These are phyloP conservation scores for Pisolithus tinctorius DNA, from an alignment of 768 basidiomycete species.

Conservation along the genomic window DNA sequence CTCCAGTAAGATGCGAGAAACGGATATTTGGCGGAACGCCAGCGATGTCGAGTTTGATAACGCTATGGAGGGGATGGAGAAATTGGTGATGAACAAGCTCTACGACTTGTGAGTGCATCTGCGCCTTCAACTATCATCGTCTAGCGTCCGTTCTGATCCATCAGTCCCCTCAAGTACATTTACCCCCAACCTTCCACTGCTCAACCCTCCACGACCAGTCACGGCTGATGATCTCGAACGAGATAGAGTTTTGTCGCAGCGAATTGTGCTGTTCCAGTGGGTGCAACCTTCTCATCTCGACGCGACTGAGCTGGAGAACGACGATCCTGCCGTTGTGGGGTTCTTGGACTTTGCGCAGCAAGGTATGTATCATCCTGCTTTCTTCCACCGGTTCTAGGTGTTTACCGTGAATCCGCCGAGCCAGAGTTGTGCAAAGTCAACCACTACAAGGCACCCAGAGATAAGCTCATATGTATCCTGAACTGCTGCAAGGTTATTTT, in stretches of 20 bases:
- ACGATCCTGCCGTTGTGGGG: constrained; percentile 43
- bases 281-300: constrained; percentile 85
- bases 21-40: constrained; percentile 76
- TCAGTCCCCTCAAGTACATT: constrained; percentile 60
- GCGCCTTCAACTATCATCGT: background rate
- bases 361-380: constrained; percentile 50
- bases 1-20: constrained; percentile 74
- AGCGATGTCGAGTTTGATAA: constrained; percentile 88
- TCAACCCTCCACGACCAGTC: constrained; percentile 64
- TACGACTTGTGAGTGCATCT: constrained; percentile 80
- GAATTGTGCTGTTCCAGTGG: constrained; percentile 90
- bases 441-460: constrained; percentile 97
- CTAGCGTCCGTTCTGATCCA: constrained; percentile 2
- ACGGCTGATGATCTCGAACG: constrained; percentile 96
- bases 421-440: constrained; percentile 93
- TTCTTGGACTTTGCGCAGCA: constrained; percentile 88
- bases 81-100: constrained; percentile 96
- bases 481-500: constrained; percentile 99
- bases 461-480: constrained; percentile 95
- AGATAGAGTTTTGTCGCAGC: constrained; percentile 83
- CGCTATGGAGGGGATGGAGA: constrained; percentile 98
- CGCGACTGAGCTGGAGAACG: constrained; percentile 69
- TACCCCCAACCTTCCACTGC: constrained; percentile 71
- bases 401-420: constrained; percentile 1
- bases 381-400: background rate